These are phyloP conservation scores for Pythium aquatile DNA, from an alignment of 352 stramenopile species.

Conservation along the genomic window DNA sequence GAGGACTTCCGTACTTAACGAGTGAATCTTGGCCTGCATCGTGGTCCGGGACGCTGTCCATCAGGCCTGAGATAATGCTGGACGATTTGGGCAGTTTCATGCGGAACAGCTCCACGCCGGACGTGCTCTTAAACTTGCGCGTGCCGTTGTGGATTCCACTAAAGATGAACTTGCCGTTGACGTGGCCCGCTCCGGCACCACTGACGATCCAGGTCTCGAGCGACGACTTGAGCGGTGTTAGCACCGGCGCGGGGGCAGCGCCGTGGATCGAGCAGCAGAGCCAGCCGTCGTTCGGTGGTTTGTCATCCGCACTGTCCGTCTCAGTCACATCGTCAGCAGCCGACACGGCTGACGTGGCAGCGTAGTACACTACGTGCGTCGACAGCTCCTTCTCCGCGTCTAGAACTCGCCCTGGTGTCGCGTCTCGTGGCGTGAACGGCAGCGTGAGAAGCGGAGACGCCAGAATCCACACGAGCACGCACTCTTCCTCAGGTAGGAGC, in stretches of 20 bases:
- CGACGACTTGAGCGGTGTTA: conserved; percentile 40
- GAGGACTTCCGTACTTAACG: neutral
- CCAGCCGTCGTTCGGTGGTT: conserved; percentile 50
- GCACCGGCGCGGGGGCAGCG: conserved; percentile 31
- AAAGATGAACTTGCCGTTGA: conserved; percentile 70
- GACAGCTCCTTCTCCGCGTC: conserved; percentile 59
- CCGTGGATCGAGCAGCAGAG: conserved; percentile 54
- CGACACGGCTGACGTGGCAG: conserved; percentile 30
- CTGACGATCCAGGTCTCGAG: conserved; percentile 61
- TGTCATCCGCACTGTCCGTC: conserved; percentile 10
- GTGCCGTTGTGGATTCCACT: conserved; percentile 52
- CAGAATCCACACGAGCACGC: conserved; percentile 50
- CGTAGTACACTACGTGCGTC: conserved; percentile 69
- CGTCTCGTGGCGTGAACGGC: conserved; percentile 49
- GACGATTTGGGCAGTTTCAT: conserved; percentile 53
- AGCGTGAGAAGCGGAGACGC: conserved; percentile 42
- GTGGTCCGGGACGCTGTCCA: conserved; percentile 16
- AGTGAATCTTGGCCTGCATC: neutral
- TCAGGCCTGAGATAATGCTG: conserved; percentile 39
- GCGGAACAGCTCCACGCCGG: conserved; percentile 70
- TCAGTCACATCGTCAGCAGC: neutral
- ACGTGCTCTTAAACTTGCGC: conserved; percentile 57
- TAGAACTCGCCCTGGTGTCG: conserved; percentile 28
- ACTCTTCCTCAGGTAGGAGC: conserved; percentile 12
- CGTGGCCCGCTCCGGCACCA: conserved; percentile 45